Evolutionary conservation across 495 filamentous ascomycete genomes (phyloP).

Genomic region (Cryomyces antarcticus): DNA sequence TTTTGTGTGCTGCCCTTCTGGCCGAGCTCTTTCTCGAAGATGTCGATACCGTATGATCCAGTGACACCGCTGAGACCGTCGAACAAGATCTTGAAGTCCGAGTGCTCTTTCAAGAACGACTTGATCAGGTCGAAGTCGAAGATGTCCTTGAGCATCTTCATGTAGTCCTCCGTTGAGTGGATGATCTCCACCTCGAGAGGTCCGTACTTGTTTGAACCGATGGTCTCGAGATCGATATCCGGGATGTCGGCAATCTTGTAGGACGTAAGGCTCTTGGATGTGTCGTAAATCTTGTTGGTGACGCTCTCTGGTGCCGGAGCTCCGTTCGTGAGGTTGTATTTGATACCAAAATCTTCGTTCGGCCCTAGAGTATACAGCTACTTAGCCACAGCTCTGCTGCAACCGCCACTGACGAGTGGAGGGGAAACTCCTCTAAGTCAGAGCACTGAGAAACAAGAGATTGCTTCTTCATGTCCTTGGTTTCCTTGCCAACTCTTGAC

Average conservation of each 20-base stretch:
- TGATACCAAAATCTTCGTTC: conserved; percentile 90
- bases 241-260: conserved; percentile 85
- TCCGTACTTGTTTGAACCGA: conserved; percentile 72
- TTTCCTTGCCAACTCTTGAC: conserved; percentile 11
- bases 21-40: conserved; percentile 85
- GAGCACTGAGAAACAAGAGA: too few species aligned
- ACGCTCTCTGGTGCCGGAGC: conserved; percentile 87
- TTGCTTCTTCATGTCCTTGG: background rate
- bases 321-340: conserved; percentile 94
- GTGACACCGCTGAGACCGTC: conserved; percentile 90
- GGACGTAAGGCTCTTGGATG: conserved; percentile 66
- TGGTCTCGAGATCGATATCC: conserved; percentile 60
- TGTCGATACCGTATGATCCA: conserved; percentile 80
- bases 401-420: background rate
- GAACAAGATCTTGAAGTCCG: conserved; percentile 92
- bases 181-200: conserved; percentile 83
- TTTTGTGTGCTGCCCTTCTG: conserved; percentile 74
- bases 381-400: background rate
- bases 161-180: conserved; percentile 77
- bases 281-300: conserved; percentile 91
- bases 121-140: conserved; percentile 95
- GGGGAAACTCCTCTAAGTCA: too few species aligned
- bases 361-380: conserved; percentile 37
- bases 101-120: conserved; percentile 63
- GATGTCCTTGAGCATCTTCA: conserved; percentile 89